Conservation (phyloP, 441 rosid genomes). For the Populus trichocarpa region DNA sequence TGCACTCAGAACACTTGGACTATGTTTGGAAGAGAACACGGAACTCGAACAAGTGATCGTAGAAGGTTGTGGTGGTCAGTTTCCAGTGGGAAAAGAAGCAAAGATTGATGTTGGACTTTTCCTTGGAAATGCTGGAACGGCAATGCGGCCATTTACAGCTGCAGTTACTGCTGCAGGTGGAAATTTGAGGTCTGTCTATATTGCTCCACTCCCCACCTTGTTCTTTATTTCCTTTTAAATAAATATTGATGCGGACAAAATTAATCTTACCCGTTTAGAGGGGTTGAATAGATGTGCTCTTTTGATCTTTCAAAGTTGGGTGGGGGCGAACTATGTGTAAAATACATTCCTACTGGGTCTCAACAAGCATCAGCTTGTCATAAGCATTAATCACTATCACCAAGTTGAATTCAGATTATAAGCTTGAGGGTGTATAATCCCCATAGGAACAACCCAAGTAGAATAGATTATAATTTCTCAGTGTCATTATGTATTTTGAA, state of each 20-base stretch:
- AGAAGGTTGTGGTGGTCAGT: constrained; percentile 84
- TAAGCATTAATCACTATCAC: background rate
- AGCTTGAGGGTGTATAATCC: background rate
- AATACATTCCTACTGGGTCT: background rate
- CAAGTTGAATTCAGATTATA: background rate
- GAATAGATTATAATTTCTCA: background rate
- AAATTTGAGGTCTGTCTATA: constrained; percentile 56
- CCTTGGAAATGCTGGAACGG: constrained; percentile 97
- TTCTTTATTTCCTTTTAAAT: constrained; percentile 1
- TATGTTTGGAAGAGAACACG: constrained; percentile 56
- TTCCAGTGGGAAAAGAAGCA: constrained; percentile 64
- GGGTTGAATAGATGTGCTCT: background rate
- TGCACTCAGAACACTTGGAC: constrained; percentile 75
- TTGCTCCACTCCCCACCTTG: background rate
- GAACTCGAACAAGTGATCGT: constrained; percentile 60
- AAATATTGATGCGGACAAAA: background rate
- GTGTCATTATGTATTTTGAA: background rate
- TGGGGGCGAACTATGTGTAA: background rate
- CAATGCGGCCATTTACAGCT: constrained; percentile 99
- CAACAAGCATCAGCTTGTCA: background rate
- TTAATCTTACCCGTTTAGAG: background rate
- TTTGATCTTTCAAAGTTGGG: background rate
- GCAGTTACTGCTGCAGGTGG: constrained; percentile 96
- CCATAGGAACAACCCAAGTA: background rate
- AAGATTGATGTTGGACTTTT: constrained; percentile 63